Evolutionary conservation across 805 yeast genomes (phyloP).

Genomic region (Candida maltosa): DNA sequence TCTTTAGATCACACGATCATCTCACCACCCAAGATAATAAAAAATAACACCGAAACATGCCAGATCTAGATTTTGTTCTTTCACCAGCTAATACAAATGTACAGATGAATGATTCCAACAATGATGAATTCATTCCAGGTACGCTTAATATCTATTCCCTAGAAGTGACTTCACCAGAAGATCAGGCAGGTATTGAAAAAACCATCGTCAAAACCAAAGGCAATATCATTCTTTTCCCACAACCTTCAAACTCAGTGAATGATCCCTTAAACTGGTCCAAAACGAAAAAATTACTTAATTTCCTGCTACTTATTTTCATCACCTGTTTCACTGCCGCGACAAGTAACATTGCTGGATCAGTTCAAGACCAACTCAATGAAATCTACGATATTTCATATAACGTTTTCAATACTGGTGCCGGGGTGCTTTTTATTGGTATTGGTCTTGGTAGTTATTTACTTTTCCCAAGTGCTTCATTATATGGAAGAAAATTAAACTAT

Average conservation of each 20-base stretch:
- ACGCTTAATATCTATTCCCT: constrained; percentile 47
- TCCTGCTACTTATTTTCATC: constrained; percentile 35
- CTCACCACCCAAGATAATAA: too few species aligned
- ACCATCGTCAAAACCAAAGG: constrained; percentile 17
- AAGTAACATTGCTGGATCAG: constrained; percentile 48
- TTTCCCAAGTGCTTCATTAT: constrained; percentile 43
- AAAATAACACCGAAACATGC: neutral
- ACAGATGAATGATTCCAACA: constrained; percentile 27
- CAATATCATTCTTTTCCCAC: constrained; percentile 42
- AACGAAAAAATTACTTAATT: constrained; percentile 34
- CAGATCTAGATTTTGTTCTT: neutral
- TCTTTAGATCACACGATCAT: too few species aligned
- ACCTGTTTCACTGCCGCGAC: constrained; percentile 49
- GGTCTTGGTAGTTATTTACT: constrained; percentile 43
- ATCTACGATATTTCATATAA: constrained; percentile 41
- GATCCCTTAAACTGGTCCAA: constrained; percentile 47
- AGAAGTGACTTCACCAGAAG: constrained; percentile 7
- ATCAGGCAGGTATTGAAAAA: constrained; percentile 5
- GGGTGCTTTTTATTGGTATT: constrained; percentile 43
- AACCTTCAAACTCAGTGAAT: constrained; percentile 48
- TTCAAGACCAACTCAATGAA: constrained; percentile 43
- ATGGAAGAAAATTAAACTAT: constrained; percentile 43
- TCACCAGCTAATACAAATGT: constrained; percentile 9
- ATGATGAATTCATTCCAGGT: constrained; percentile 50
- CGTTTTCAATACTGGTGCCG: constrained; percentile 49